A percentile compares a stretch with the other conserved stretches of the same genome.
phyloP scores from a whole-genome alignment of 1,284 basidiomycete species.

The Boletus calvinii region DNA sequence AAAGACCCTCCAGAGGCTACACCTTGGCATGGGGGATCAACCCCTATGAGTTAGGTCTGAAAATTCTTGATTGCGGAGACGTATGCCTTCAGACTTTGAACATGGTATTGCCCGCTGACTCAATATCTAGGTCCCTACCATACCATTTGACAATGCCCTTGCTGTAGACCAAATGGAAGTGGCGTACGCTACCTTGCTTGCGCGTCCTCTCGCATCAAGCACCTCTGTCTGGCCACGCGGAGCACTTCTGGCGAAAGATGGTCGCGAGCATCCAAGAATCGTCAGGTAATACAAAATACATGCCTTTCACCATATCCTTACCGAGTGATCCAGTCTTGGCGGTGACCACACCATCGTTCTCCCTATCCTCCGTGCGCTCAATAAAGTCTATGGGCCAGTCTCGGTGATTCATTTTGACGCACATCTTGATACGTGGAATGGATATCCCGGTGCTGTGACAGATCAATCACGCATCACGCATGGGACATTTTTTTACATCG shows the following conservation, averaged over 20 bases:
- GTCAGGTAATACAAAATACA: constrained; percentile 45
- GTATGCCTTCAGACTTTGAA: constrained; percentile 35
- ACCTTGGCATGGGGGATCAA: constrained; percentile 68
- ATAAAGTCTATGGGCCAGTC: constrained; percentile 72
- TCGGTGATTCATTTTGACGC: constrained; percentile 83
- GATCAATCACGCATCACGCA: constrained; percentile 69
- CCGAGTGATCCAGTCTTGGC: constrained; percentile 50
- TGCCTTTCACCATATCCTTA: background rate
- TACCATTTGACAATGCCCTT: constrained; percentile 70
- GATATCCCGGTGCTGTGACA: constrained; percentile 51
- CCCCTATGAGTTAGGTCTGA: constrained; percentile 58
- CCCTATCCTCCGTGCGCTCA: constrained; percentile 70
- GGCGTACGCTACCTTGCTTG: constrained; percentile 68
- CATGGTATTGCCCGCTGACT: constrained; percentile 1
- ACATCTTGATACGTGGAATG: constrained; percentile 68
- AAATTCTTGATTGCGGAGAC: constrained; percentile 80
- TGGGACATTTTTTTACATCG: constrained; percentile 76
- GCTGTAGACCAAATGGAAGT: constrained; percentile 80
- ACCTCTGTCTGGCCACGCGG: constrained; percentile 28
- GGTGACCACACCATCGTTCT: constrained; percentile 80
- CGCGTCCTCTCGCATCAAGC: constrained; percentile 45
- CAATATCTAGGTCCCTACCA: constrained; percentile 59
- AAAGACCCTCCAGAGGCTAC: constrained; percentile 55
- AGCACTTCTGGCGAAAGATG: constrained; percentile 48
- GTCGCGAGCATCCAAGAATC: constrained; percentile 62